A percentile compares a stretch with the other conserved stretches of the same genome.
These are phyloP conservation scores for Starmerella kuoi DNA, from an alignment of 805 yeast genomes.

Conservation along the genomic window DNA sequence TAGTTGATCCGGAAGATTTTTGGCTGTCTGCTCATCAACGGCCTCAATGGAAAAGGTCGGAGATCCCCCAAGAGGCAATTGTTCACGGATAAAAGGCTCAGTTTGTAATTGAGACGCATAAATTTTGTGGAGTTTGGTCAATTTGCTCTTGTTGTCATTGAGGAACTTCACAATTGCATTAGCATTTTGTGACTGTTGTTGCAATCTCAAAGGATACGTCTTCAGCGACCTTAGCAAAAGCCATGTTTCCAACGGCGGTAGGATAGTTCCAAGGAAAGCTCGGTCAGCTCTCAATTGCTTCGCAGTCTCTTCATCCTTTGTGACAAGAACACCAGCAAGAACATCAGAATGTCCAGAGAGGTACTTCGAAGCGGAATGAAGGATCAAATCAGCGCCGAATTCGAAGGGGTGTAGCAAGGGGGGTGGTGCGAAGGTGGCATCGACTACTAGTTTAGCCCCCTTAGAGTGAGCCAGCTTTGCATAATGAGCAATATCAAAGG, in stretches of 20 bases:
- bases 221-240: constrained; percentile 67
- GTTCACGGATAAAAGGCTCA: constrained; percentile 53
- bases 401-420: constrained; percentile 73
- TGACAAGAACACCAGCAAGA: constrained; percentile 67
- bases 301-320: constrained; percentile 53
- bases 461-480: constrained; percentile 61
- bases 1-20: constrained; percentile 20
- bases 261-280: constrained; percentile 60
- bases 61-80: constrained; percentile 45
- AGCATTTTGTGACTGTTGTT: constrained; percentile 53
- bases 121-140: constrained; percentile 40
- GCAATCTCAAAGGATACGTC: constrained; percentile 63
- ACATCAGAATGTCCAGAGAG: constrained; percentile 92
- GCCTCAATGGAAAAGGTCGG: constrained; percentile 68
- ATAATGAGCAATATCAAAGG: constrained; percentile 48
- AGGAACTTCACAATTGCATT: constrained; percentile 49
- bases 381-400: constrained; percentile 70
- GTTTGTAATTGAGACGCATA: constrained; percentile 68
- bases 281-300: constrained; percentile 48
- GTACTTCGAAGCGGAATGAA: constrained; percentile 89
- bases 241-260: constrained; percentile 65
- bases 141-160: constrained; percentile 37
- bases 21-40: constrained; percentile 42
- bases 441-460: constrained; percentile 67
- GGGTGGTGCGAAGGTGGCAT: constrained; percentile 90